Conservation (phyloP, 495 filamentous ascomycete genomes). For the Xylaria longipes region DNA sequence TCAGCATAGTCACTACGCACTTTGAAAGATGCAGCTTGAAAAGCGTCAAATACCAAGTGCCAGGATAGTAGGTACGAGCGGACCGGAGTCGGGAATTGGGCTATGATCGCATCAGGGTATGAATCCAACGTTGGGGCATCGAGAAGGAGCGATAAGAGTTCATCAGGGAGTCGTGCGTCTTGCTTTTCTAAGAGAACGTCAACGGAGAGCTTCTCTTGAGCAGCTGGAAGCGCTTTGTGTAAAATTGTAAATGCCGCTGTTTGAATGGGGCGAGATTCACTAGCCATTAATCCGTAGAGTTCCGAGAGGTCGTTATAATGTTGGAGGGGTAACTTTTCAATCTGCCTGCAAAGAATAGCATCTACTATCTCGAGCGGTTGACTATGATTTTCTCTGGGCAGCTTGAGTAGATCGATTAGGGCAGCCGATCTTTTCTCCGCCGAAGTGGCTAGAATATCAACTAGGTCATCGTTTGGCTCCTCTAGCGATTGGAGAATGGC, state of each 20-base stretch:
- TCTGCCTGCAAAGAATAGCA: constrained; percentile 67
- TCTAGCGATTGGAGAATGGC: constrained; percentile 61
- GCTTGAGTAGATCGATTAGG: constrained; percentile 67
- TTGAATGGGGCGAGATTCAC: constrained; percentile 76
- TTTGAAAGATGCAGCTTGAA: constrained; percentile 77
- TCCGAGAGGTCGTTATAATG: constrained; percentile 63
- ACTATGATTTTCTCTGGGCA: constrained; percentile 44
- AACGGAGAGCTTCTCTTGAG: constrained; percentile 83
- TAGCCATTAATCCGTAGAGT: constrained; percentile 75
- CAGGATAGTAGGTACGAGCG: constrained; percentile 89
- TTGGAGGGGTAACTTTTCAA: constrained; percentile 62
- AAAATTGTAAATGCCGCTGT: constrained; percentile 81
- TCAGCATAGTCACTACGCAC: constrained; percentile 79
- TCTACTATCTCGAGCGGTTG: constrained; percentile 65
- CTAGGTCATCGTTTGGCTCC: constrained; percentile 84
- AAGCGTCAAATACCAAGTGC: constrained; percentile 89
- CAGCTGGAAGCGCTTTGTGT: constrained; percentile 73
- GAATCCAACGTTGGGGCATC: constrained; percentile 54
- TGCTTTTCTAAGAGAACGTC: constrained; percentile 79
- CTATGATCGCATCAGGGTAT: constrained; percentile 53
- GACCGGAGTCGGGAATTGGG: constrained; percentile 58
- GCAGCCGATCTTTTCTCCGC: constrained; percentile 55
- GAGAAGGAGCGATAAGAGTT: constrained; percentile 71
- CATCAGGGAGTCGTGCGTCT: constrained; percentile 69
- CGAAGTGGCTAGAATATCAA: constrained; percentile 70